Evolutionary conservation across 2,329 filamentous ascomycete genomes (phyloP).

Genomic region (Alternaria ventricosa): DNA sequence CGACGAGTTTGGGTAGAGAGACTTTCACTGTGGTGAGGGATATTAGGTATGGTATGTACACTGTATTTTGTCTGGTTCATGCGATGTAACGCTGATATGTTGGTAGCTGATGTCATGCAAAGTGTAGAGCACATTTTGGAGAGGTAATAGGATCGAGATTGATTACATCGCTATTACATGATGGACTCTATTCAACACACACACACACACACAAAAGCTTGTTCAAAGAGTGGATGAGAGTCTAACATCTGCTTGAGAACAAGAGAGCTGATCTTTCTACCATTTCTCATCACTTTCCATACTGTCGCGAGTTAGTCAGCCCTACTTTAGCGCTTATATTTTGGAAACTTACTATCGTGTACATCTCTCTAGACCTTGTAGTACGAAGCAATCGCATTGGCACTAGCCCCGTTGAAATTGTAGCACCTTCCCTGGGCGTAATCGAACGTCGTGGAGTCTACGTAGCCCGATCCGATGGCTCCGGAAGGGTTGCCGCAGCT

Average conservation of each 20-base stretch:
- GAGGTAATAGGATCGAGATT: background rate
- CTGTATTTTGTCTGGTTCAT: background rate
- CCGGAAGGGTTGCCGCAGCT: slow-evolving; percentile 1
- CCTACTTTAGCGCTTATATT: background rate
- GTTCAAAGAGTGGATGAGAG: background rate
- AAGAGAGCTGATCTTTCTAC: background rate
- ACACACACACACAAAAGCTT: background rate
- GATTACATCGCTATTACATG: background rate
- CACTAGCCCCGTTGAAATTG: background rate
- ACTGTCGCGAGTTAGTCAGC: background rate
- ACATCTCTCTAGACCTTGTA: background rate
- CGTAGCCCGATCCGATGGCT: background rate
- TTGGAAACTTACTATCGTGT: background rate
- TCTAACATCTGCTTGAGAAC: background rate
- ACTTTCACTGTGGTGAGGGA: background rate
- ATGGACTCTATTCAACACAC: background rate
- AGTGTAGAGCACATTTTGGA: background rate
- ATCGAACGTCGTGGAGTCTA: background rate
- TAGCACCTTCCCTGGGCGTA: background rate
- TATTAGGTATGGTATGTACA: background rate
- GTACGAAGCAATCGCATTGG: slow-evolving; percentile 8
- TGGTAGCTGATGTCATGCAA: background rate
- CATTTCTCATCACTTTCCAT: background rate
- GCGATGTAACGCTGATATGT: background rate
- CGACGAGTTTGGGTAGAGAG: slow-evolving; percentile 23